Evolutionary conservation across 495 filamentous ascomycete species (phyloP).

Genomic region (Pseudotulostoma volvatum): DNA sequence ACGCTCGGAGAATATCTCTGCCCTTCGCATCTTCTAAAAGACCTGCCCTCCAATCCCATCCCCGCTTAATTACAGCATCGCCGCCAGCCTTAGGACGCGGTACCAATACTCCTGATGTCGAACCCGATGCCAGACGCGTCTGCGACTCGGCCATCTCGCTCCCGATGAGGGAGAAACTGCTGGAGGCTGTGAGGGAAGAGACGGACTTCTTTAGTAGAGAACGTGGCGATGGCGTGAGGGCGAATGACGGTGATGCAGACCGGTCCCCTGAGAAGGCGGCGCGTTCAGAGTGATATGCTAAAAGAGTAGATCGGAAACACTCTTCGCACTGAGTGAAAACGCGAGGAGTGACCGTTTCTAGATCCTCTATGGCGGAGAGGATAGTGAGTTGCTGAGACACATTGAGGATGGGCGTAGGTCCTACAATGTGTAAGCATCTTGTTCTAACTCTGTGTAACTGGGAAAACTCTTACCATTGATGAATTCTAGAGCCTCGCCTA

Average conservation of each 20-base stretch:
- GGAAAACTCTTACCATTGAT: conserved; percentile 36
- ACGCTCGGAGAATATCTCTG: conserved; percentile 48
- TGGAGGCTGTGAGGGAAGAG: conserved; percentile 33
- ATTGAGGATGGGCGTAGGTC: conserved; percentile 20
- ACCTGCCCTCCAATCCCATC: conserved; percentile 75
- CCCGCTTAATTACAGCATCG: conserved; percentile 32
- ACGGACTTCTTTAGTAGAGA: conserved; percentile 53
- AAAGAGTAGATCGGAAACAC: conserved; percentile 30
- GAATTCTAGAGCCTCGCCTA: conserved; percentile 70
- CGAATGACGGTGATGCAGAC: conserved; percentile 11
- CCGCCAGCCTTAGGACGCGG: conserved; percentile 26
- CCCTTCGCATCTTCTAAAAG: conserved; percentile 40
- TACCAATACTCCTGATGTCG: conserved; percentile 39
- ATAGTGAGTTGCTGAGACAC: conserved; percentile 57
- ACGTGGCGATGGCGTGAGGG: conserved; percentile 34
- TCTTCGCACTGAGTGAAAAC: conserved; percentile 54
- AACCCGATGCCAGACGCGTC: conserved; percentile 31
- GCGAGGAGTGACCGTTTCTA: conserved; percentile 55
- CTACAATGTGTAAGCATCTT: conserved; percentile 11
- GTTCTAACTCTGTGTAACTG: background rate
- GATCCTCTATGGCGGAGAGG: conserved; percentile 66
- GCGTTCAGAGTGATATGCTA: conserved; percentile 19
- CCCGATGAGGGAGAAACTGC: conserved; percentile 51
- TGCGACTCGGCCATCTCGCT: conserved; percentile 46
- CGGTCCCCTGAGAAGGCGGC: conserved; percentile 22